Evolutionary conservation across 495 filamentous ascomycete genomes (phyloP), one percentile per base, ranked within the genome.

Genomic region (Rostrohypoxylon terebratum): DNA sequence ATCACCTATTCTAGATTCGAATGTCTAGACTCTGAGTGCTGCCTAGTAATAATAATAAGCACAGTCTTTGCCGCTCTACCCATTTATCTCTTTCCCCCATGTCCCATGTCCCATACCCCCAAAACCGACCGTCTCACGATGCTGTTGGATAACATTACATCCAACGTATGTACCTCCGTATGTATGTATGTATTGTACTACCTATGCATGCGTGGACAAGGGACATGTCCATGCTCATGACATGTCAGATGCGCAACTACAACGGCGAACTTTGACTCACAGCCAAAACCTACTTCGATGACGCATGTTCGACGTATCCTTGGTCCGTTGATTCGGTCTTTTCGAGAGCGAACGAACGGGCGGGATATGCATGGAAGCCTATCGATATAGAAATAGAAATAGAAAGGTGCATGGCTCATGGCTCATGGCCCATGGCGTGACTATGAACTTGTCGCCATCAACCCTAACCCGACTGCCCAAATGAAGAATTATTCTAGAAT

Each of bases 401-500:
- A n/a, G n/a, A n/a, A n/a, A n/a, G n/a, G n/a, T n/a, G n/a, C n/a
- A n/a, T n/a, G n/a, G n/a, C n/a, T n/a, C n/a, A n/a, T n/a, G n/a
- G n/a, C n/a, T n/a, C n/a, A n/a, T n/a, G 8, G 31, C 1, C 31
- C 60, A 36, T 63, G 60, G 60, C 47, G 47, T 63, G 47, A 63
- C 48, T 42, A 18, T 23, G 18, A 42, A 23, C 33, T 42, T 42
- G 23, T 44, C 31, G 53, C 36, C 20, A 31, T 11, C 5, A 7
- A 33, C 53, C 13, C 31, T 31, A 16, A 16, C 28, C 16, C 11
- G 6, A 33, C 55, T 66, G 34, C 34, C 34, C 38, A 42, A 42
- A 14, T 42, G 38, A 57, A 63, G 50, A 66, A 66, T 62, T 48
- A 42, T 71, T 71, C 63, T 66, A 40, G 69, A 71, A 57, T 36